A percentile compares a stretch with the other conserved stretches of the same genome.
Evolutionary conservation across 176 grass and related monocot genomes (phyloP).

Genomic region (Microstegium vimineum): DNA sequence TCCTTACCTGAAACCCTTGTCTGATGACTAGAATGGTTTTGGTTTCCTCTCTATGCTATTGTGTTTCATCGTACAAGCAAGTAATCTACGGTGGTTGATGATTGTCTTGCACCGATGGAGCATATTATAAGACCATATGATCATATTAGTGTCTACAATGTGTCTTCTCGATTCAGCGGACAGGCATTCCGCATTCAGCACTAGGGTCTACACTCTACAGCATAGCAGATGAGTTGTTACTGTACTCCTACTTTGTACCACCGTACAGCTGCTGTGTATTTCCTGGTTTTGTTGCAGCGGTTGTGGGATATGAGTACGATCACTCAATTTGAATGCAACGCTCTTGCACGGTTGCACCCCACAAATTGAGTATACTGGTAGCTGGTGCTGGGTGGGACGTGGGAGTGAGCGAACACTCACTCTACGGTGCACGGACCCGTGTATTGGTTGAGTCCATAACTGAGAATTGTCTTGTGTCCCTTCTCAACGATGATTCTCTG

Average conservation of each 20-base stretch:
- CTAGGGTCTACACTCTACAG: no score
- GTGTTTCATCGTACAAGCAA: no score
- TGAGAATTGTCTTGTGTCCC: not conserved
- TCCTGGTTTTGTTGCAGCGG: not conserved
- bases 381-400: no score
- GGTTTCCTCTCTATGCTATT: not conserved
- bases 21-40: not conserved
- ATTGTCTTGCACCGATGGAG: no score
- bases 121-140: no score
- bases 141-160: no score
- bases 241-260: no score
- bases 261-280: not conserved
- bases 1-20: constrained; percentile 9
- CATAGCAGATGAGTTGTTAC: no score
- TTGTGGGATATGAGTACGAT: not conserved
- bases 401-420: no score
- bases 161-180: no score
- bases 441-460: not conserved
- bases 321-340: not conserved
- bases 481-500: not conserved
- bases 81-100: no score
- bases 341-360: not conserved
- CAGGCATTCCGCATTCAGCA: no score
- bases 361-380: not conserved
- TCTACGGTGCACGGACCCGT: not conserved